Percentiles rank a stretch among this genome's conserved stretches.
Conservation (phyloP, 2,329 filamentous ascomycete species). For the Tricladium varicosporioides region DNA sequence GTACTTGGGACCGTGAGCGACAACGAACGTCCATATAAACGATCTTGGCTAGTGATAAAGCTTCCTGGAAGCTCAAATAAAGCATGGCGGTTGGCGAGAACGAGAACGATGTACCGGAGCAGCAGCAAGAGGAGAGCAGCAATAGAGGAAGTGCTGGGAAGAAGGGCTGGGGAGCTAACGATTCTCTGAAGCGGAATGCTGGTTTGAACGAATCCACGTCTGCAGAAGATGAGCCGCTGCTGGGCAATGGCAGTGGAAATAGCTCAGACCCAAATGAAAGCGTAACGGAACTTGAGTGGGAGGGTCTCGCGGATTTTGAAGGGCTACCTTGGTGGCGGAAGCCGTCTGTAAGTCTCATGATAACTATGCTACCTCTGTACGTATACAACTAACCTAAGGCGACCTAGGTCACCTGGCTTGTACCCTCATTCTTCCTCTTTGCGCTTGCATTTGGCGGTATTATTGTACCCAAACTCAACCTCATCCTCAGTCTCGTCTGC, state of each 20-base stretch:
- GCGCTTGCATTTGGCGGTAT: slow-evolving; percentile 84
- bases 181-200: slow-evolving; percentile 25
- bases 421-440: slow-evolving; percentile 77
- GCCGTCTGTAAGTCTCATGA: slow-evolving; percentile 53
- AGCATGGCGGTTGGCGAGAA: no score
- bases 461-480: slow-evolving; percentile 81
- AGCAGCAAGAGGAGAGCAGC: background rate
- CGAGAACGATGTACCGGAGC: background rate
- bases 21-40: background rate
- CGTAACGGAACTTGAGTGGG: slow-evolving; percentile 39
- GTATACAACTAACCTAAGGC: slow-evolving; percentile 26
- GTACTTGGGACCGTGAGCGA: background rate
- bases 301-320: slow-evolving; percentile 55
- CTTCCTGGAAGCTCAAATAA: no score
- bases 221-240: slow-evolving; percentile 24
- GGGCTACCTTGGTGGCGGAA: slow-evolving; percentile 59
- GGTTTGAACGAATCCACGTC: slow-evolving; percentile 10
- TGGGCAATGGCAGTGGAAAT: slow-evolving; percentile 23
- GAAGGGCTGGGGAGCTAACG: slow-evolving; percentile 25
- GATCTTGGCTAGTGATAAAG: no score
- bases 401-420: slow-evolving; percentile 73
- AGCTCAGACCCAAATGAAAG: slow-evolving; percentile 8
- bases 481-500: slow-evolving; percentile 83
- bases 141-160: background rate
- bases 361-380: background rate